Evolutionary conservation across 2,329 filamentous ascomycete genomes (phyloP).

Genomic region (Dactylellina haptotyla): DNA sequence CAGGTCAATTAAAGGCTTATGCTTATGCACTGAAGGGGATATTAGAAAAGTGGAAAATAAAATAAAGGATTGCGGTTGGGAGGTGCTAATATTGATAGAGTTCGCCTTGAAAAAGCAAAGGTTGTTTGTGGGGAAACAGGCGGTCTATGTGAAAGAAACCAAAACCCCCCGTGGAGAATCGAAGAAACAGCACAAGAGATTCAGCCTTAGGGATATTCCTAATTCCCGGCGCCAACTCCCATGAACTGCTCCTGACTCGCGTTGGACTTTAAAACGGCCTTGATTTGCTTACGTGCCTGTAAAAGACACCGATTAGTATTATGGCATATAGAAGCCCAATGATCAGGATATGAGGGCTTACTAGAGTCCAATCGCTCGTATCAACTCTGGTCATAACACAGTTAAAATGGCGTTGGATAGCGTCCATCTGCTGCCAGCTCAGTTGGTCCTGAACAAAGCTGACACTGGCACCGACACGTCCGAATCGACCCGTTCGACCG

Average conservation of each 20-base stretch:
- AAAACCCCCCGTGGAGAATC: not conserved
- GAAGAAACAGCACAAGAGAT: not conserved
- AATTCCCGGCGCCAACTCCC: constrained; percentile 52
- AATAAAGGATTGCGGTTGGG: no score
- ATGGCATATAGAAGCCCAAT: no score
- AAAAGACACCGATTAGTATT: not conserved
- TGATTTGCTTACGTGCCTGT: constrained; percentile 43
- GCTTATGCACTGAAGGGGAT: no score
- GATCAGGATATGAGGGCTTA: not conserved
- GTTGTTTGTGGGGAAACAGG: no score
- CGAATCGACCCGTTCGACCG: constrained; percentile 94
- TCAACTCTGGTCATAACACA: constrained; percentile 84
- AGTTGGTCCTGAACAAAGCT: constrained; percentile 89
- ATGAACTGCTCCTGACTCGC: constrained; percentile 46
- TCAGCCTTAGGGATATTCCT: constrained; percentile 26
- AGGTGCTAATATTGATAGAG: no score
- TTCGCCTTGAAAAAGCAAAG: no score
- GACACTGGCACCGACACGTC: constrained; percentile 93
- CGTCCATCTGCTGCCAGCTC: constrained; percentile 80
- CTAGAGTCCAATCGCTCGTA: constrained; percentile 84
- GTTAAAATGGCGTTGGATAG: constrained; percentile 82
- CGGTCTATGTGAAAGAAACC: not conserved
- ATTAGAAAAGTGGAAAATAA: no score
- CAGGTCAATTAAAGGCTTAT: no score
- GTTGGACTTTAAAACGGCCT: constrained; percentile 24